phyloP scores from a whole-genome alignment of 345 rosid genomes.

The Hibiscus tridactylites region DNA sequence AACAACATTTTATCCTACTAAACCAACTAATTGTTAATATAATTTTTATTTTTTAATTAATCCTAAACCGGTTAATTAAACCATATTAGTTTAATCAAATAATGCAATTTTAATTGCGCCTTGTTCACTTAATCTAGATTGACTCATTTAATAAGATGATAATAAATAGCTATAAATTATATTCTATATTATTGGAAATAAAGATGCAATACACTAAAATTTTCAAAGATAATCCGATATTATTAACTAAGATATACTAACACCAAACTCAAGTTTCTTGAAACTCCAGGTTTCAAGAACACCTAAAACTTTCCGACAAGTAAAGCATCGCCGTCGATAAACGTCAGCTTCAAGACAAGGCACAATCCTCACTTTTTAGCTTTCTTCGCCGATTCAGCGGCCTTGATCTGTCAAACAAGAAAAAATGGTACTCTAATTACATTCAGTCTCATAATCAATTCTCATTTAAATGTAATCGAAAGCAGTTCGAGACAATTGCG shows the following conservation, averaged over 20 bases:
- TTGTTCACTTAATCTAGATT: neutral
- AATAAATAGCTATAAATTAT: neutral
- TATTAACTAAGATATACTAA: neutral
- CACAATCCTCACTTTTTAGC: conserved; percentile 23
- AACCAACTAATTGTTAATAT: no score
- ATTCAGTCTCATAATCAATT: neutral
- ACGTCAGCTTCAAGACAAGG: conserved; percentile 5
- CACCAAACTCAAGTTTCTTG: conserved; percentile 9
- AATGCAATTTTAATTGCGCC: no score
- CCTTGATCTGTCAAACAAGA: conserved; percentile 60
- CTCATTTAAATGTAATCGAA: neutral
- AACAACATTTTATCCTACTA: no score
- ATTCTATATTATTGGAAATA: neutral
- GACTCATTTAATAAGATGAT: neutral
- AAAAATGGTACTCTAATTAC: neutral
- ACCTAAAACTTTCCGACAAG: conserved; percentile 10
- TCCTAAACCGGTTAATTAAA: no score
- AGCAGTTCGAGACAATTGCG: neutral
- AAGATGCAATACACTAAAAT: neutral
- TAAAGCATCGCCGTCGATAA: neutral
- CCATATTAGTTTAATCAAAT: no score
- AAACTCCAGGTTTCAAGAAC: conserved; percentile 11
- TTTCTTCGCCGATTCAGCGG: conserved; percentile 42
- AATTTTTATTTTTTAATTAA: no score
- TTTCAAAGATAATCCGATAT: neutral